Conservation (phyloP, 2,329 filamentous ascomycete species). For the Fusarium kyushuense region DNA sequence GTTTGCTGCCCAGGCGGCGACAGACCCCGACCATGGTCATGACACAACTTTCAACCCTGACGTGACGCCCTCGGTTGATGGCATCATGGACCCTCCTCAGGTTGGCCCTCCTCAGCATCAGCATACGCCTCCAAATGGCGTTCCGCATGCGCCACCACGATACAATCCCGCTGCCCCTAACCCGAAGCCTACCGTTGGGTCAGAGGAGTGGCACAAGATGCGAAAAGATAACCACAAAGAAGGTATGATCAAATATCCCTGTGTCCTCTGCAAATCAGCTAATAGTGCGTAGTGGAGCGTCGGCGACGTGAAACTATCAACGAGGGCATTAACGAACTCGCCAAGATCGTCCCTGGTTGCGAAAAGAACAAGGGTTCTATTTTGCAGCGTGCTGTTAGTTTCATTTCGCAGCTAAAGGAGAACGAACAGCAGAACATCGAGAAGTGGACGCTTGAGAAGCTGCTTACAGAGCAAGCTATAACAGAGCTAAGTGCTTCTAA, state of each 20-base stretch:
- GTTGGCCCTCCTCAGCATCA: constrained; percentile 47
- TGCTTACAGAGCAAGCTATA: constrained; percentile 89
- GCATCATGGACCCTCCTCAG: constrained; percentile 48
- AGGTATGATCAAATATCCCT: constrained; percentile 69
- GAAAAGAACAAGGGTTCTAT: constrained; percentile 99
- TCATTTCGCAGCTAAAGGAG: constrained; percentile 94
- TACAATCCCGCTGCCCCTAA: constrained; percentile 57
- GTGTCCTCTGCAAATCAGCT: constrained; percentile 17
- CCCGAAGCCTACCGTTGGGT: constrained; percentile 89
- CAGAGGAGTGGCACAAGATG: constrained; percentile 97
- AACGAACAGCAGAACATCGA: constrained; percentile 95
- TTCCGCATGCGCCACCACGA: constrained; percentile 50
- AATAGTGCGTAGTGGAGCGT: constrained; percentile 79
- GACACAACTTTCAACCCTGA: constrained; percentile 52
- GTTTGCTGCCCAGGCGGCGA: constrained; percentile 65
- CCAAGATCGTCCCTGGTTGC: constrained; percentile 96
- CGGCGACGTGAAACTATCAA: constrained; percentile 98
- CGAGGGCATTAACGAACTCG: constrained; percentile 97
- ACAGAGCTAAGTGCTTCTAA: constrained; percentile 88
- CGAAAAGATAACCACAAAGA: constrained; percentile 99
- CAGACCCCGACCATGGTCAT: constrained; percentile 52
- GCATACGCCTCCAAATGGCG: constrained; percentile 56
- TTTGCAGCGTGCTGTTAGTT: constrained; percentile 89
- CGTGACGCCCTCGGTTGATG: constrained; percentile 49
- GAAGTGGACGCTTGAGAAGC: constrained; percentile 92